Conservation (phyloP, 106 monocot species). For the Vanilla planifolia region DNA sequence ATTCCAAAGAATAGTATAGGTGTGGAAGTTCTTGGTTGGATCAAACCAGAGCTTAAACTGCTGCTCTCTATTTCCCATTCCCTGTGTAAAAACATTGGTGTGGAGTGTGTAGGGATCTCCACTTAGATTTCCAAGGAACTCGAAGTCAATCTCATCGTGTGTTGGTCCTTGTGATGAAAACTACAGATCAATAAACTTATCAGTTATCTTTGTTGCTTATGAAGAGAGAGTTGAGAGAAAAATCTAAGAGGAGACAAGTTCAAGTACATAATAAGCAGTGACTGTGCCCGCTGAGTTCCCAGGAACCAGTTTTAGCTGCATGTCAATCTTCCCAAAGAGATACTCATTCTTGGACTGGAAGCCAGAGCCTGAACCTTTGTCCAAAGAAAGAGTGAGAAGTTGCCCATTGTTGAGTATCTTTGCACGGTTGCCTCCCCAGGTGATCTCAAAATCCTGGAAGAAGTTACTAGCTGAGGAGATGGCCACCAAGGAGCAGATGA, state of each 20-base stretch:
- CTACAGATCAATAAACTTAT: slow-evolving; percentile 2
- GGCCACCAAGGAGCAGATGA: background rate
- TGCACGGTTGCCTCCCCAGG: slow-evolving; percentile 19
- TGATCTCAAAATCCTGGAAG: slow-evolving; percentile 12
- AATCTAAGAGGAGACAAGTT: background rate
- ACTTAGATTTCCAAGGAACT: slow-evolving; percentile 21
- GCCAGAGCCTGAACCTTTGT: slow-evolving; percentile 18
- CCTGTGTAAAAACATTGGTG: slow-evolving; percentile 20
- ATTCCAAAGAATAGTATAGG: slow-evolving; percentile 23
- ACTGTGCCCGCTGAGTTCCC: slow-evolving; percentile 27
- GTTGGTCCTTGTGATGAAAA: slow-evolving; percentile 19
- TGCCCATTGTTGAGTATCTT: slow-evolving; percentile 13
- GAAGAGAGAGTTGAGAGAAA: too few relatives aligned
- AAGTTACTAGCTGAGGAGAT: slow-evolving; percentile 5
- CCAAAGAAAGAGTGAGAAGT: slow-evolving; percentile 18
- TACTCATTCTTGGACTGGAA: slow-evolving; percentile 24
- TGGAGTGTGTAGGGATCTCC: slow-evolving; percentile 23
- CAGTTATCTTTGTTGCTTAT: background rate
- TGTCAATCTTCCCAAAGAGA: slow-evolving; percentile 23
- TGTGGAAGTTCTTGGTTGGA: slow-evolving; percentile 21
- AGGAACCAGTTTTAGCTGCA: slow-evolving; percentile 22
- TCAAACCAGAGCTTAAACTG: slow-evolving; percentile 26
- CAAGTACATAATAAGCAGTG: slow-evolving; percentile 17
- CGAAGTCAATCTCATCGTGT: slow-evolving; percentile 26
- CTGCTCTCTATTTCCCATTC: slow-evolving; percentile 18